These are phyloP conservation scores for Alternaria sp. DNA, from an alignment of 2,329 filamentous ascomycete species.

Conservation along the genomic window DNA sequence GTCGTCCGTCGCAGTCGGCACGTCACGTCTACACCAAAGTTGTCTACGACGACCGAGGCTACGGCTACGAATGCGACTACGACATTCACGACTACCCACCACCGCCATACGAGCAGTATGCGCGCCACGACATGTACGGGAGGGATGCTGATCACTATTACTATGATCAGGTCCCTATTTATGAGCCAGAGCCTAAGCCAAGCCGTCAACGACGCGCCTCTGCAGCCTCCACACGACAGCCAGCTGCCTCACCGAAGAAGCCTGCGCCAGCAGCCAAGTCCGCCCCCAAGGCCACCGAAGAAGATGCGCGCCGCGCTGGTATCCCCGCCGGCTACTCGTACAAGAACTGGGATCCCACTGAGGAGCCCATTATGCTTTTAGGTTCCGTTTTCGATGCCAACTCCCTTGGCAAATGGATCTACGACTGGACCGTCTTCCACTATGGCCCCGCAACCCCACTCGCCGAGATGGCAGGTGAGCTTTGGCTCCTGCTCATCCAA, in stretches of 20 bases:
- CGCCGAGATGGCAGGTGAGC: conserved; percentile 88
- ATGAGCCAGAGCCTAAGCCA: conserved; percentile 54
- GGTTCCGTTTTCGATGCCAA: conserved; percentile 98
- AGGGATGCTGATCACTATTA: conserved; percentile 62
- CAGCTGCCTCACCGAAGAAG: conserved; percentile 47
- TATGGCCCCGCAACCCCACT: conserved; percentile 84
- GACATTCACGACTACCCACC: conserved; percentile 56
- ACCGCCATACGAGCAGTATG: conserved; percentile 59
- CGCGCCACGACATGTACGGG: conserved; percentile 62
- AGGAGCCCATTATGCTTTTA: conserved; percentile 91
- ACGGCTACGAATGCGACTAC: conserved; percentile 58
- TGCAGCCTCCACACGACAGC: conserved; percentile 59
- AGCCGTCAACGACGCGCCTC: conserved; percentile 64
- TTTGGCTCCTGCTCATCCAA: conserved; percentile 95
- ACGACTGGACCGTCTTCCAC: conserved; percentile 97
- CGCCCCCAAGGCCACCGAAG: conserved; percentile 65
- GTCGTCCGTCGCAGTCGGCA: conserved; percentile 60
- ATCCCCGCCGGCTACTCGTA: conserved; percentile 92
- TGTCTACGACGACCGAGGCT: conserved; percentile 62
- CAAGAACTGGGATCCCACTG: conserved; percentile 97
- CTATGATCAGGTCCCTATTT: conserved; percentile 59
- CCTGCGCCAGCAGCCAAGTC: conserved; percentile 44
- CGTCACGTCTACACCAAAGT: conserved; percentile 66
- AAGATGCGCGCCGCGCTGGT: conserved; percentile 68
- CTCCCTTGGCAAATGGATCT: conserved; percentile 98